These are phyloP conservation scores for Ogataea salicorniae DNA, from an alignment of 805 yeast genomes.

Conservation along the genomic window DNA sequence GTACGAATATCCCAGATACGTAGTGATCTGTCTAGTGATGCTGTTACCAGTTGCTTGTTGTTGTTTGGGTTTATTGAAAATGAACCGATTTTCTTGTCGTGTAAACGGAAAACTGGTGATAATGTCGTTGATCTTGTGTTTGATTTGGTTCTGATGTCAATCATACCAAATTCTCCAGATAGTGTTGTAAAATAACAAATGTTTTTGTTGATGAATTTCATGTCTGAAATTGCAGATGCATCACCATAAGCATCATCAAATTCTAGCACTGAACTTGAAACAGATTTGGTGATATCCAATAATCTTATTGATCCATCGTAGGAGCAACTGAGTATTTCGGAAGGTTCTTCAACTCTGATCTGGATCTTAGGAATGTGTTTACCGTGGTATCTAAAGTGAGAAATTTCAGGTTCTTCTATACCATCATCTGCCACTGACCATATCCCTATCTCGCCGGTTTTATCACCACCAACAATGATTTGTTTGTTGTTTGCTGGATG, in stretches of 20 bases:
- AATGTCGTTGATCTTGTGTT: slow-evolving; percentile 7
- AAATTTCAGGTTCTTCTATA: slow-evolving; percentile 45
- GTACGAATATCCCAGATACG: slow-evolving; percentile 83
- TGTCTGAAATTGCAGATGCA: slow-evolving; percentile 70
- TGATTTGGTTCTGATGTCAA: slow-evolving; percentile 54
- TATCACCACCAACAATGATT: slow-evolving; percentile 81
- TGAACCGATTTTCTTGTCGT: slow-evolving; percentile 91
- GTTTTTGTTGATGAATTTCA: slow-evolving; percentile 52
- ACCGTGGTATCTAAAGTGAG: slow-evolving; percentile 70
- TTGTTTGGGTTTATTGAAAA: slow-evolving; percentile 71
- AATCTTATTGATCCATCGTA: slow-evolving; percentile 85
- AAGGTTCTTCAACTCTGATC: slow-evolving; percentile 46
- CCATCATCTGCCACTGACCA: slow-evolving; percentile 65
- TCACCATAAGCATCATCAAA: slow-evolving; percentile 49
- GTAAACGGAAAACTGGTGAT: slow-evolving; percentile 49
- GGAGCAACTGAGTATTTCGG: slow-evolving; percentile 61
- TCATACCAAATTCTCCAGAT: slow-evolving; percentile 70
- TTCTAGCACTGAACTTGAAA: slow-evolving; percentile 58
- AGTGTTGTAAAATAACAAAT: slow-evolving; percentile 70
- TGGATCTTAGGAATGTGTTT: slow-evolving; percentile 54
- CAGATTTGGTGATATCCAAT: slow-evolving; percentile 58
- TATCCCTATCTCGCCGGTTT: slow-evolving; percentile 77
- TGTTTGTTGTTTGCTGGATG: slow-evolving; percentile 68
- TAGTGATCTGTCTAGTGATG: slow-evolving; percentile 81
- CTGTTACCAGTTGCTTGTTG: slow-evolving; percentile 70